A percentile compares a stretch with the other conserved stretches of the same genome.
These are phyloP conservation scores for Agrocybe pediades DNA, from an alignment of 768 basidiomycete species.

Conservation along the genomic window DNA sequence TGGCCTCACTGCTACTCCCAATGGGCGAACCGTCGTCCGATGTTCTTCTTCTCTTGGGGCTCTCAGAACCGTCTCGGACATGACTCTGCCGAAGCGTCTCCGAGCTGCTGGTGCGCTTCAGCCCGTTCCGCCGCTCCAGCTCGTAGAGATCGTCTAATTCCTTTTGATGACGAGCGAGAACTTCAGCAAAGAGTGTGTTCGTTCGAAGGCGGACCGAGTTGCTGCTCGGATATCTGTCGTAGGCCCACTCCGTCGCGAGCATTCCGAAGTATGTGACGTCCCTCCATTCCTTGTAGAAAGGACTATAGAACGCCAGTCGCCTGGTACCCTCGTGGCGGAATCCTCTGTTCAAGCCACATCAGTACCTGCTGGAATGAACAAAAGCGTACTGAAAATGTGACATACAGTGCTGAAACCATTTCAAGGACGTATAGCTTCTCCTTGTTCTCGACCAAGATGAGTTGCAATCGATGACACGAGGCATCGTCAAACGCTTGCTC, in stretches of 20 bases:
- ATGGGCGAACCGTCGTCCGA: too few relatives aligned
- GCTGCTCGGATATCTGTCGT: slow-evolving; percentile 9
- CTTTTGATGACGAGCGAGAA: slow-evolving; percentile 55
- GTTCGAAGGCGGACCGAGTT: slow-evolving; percentile 27
- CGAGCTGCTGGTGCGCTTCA: slow-evolving; percentile 39
- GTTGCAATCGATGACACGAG: slow-evolving; percentile 54
- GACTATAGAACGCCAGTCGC: slow-evolving; percentile 53
- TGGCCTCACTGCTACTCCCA: too few relatives aligned
- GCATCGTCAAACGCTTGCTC: slow-evolving; percentile 47
- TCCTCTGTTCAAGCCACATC: slow-evolving; percentile 34
- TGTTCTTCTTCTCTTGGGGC: slow-evolving; percentile 6
- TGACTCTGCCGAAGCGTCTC: slow-evolving; percentile 41
- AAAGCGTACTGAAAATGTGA: slow-evolving; percentile 5
- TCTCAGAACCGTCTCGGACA: too few relatives aligned
- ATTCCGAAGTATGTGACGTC: slow-evolving; percentile 63
- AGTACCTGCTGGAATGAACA: background rate
- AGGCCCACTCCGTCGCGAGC: slow-evolving; percentile 61
- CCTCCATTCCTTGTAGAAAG: slow-evolving; percentile 48
- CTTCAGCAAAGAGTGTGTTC: slow-evolving; percentile 60
- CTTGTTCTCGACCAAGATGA: slow-evolving; percentile 46
- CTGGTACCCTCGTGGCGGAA: slow-evolving; percentile 68
- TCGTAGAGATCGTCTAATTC: slow-evolving; percentile 58
- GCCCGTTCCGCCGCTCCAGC: slow-evolving; percentile 38
- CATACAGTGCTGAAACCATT: slow-evolving; percentile 47
- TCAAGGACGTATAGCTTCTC: slow-evolving; percentile 43